Evolutionary conservation across 179 eudicot genomes (phyloP).

Genomic region (Pouteria campechiana): DNA sequence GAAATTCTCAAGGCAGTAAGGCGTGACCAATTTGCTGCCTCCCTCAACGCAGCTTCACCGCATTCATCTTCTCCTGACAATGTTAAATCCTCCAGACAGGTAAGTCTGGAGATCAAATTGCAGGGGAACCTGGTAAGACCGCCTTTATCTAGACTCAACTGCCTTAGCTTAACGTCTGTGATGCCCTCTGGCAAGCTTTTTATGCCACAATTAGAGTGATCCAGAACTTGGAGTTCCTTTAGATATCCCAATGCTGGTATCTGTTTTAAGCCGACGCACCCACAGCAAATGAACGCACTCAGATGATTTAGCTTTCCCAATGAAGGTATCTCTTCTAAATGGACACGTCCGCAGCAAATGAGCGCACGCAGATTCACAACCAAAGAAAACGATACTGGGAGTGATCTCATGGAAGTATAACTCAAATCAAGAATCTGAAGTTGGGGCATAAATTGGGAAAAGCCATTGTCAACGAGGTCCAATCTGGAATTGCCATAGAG

Average conservation of each 20-base stretch:
- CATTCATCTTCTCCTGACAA: not conserved
- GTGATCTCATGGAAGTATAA: conserved; percentile 2
- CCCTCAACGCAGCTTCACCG: not conserved
- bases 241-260: conserved; percentile 6
- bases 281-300: no score
- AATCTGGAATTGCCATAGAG: conserved; percentile 8
- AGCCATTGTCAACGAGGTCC: conserved; percentile 2
- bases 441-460: conserved; percentile 2
- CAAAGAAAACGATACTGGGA: conserved; percentile 13
- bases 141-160: conserved; percentile 8
- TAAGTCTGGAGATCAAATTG: conserved; percentile 2
- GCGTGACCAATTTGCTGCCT: no score
- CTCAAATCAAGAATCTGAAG: conserved; percentile 12
- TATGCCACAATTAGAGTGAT: conserved; percentile 1
- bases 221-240: conserved; percentile 12
- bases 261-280: no score
- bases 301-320: no score
- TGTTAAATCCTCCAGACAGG: conserved; percentile 7
- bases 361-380: conserved; percentile 8
- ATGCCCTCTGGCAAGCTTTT: conserved; percentile 4
- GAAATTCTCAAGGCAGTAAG: conserved; percentile 1
- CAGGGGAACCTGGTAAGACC: conserved; percentile 3
- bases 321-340: conserved; percentile 7
- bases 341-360: conserved; percentile 1
- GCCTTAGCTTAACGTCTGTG: conserved; percentile 3